phyloP scores from a whole-genome alignment of 805 yeast genomes.

The Yarrowia divulgata region DNA sequence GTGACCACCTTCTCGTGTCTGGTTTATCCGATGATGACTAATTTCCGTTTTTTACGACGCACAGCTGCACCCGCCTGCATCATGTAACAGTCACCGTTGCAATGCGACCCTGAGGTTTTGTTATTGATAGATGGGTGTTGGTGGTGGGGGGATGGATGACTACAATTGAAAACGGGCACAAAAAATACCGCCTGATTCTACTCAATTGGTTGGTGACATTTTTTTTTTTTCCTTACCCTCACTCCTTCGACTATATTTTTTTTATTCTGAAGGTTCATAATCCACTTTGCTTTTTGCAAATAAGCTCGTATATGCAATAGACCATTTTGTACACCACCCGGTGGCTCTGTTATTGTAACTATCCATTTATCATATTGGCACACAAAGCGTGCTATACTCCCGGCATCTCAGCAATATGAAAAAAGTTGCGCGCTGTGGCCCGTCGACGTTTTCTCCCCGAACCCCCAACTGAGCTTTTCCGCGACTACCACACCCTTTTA shows the following conservation, averaged over 20 bases:
- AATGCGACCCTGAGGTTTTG: neutral
- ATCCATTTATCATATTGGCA: conserved; percentile 32
- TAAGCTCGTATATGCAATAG: conserved; percentile 20
- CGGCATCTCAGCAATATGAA: conserved; percentile 31
- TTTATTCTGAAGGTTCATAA: neutral
- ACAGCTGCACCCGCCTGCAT: conserved; percentile 1
- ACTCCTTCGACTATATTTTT: neutral
- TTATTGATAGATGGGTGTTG: too few relatives aligned
- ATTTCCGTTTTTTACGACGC: neutral
- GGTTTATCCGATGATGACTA: too few relatives aligned
- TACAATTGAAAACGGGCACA: too few relatives aligned
- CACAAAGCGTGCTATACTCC: conserved; percentile 32
- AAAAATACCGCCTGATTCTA: too few relatives aligned
- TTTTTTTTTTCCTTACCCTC: neutral
- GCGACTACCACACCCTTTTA: too few relatives aligned
- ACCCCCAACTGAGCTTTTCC: neutral
- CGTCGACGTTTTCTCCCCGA: conserved; percentile 4
- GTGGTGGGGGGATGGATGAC: too few relatives aligned
- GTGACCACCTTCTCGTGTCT: too few relatives aligned
- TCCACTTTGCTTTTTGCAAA: neutral
- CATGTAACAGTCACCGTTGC: neutral
- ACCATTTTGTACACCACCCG: conserved; percentile 15
- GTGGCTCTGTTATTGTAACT: conserved; percentile 25
- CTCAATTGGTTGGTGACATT: too few relatives aligned
- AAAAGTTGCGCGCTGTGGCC: conserved; percentile 7